Evolutionary conservation across 179 eudicot genomes (phyloP).

Genomic region (Beta macrorhiza): DNA sequence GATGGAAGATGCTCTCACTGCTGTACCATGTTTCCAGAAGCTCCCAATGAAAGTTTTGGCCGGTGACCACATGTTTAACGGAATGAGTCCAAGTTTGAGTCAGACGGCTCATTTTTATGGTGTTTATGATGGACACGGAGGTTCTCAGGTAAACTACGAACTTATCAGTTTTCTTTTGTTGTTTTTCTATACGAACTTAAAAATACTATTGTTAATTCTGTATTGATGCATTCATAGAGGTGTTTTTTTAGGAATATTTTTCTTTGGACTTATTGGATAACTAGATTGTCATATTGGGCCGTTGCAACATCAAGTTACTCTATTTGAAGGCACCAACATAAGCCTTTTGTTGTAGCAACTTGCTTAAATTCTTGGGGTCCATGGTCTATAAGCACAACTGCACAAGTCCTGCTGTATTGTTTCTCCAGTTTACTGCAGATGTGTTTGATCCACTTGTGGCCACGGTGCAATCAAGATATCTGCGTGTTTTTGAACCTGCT

Average conservation of each 20-base stretch:
- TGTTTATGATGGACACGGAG: constrained; percentile 78
- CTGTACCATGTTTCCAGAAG: constrained; percentile 46
- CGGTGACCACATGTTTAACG: constrained; percentile 31
- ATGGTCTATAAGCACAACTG: background rate
- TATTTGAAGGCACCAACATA: background rate
- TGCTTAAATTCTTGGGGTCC: background rate
- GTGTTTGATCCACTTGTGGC: background rate
- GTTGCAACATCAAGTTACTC: background rate
- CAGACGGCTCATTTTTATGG: constrained; percentile 48
- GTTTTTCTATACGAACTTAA: background rate
- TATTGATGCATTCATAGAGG: background rate
- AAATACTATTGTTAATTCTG: background rate
- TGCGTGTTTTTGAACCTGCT: background rate
- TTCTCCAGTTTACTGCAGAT: background rate
- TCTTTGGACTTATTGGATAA: background rate
- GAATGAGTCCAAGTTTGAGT: constrained; percentile 35
- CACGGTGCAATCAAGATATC: background rate
- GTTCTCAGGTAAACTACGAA: constrained; percentile 44
- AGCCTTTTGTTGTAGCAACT: background rate
- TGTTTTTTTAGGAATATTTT: background rate
- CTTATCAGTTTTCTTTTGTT: constrained; percentile 5
- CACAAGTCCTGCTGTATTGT: background rate
- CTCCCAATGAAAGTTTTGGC: constrained; percentile 48
- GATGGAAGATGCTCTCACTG: constrained; percentile 61
- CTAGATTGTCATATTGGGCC: too few relatives aligned